Conservation (phyloP, 2,329 filamentous ascomycete species). For the Neopestalotiopsis rosae region DNA sequence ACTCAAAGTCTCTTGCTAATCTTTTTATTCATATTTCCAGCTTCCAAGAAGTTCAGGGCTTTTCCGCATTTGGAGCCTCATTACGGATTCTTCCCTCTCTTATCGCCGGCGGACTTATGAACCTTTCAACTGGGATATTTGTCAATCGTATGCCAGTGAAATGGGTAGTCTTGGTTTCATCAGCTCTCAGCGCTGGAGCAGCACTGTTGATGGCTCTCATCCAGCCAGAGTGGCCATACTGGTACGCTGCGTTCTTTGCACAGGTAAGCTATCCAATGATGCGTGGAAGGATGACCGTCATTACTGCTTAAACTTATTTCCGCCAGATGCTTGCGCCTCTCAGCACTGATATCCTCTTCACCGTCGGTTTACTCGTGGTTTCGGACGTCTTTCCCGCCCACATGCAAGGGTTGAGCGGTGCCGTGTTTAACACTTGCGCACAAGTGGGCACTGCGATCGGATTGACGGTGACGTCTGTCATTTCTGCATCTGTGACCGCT, state of each 20-base stretch:
- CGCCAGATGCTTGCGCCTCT: constrained; percentile 4
- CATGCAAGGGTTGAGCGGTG: constrained; percentile 19
- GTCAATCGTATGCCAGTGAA: constrained; percentile 8
- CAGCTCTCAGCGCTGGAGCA: constrained; percentile 1
- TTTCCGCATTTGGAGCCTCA: constrained; percentile 4
- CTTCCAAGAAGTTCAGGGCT: constrained; percentile 15
- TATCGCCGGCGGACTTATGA: neutral
- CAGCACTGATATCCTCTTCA: constrained; percentile 7
- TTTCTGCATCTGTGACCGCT: constrained; percentile 18
- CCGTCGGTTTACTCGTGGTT: constrained; percentile 6
- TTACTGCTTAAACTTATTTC: neutral
- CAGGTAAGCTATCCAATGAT: neutral
- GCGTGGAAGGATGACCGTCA: too few species aligned
- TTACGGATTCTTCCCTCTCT: constrained; percentile 7
- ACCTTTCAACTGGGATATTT: constrained; percentile 4
- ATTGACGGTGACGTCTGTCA: constrained; percentile 16
- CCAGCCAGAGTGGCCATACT: constrained; percentile 4
- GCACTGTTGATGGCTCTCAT: constrained; percentile 16
- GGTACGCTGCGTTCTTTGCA: constrained; percentile 11
- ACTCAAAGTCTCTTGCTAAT: neutral
- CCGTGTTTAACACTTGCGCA: constrained; percentile 21
- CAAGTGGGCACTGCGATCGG: constrained; percentile 22
- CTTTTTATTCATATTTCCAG: neutral
- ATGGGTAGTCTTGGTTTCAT: constrained; percentile 3
- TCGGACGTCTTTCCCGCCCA: constrained; percentile 18